phyloP scores from a whole-genome alignment of 371 early-diverging fungal genomes.

The Mucor irregularis region DNA sequence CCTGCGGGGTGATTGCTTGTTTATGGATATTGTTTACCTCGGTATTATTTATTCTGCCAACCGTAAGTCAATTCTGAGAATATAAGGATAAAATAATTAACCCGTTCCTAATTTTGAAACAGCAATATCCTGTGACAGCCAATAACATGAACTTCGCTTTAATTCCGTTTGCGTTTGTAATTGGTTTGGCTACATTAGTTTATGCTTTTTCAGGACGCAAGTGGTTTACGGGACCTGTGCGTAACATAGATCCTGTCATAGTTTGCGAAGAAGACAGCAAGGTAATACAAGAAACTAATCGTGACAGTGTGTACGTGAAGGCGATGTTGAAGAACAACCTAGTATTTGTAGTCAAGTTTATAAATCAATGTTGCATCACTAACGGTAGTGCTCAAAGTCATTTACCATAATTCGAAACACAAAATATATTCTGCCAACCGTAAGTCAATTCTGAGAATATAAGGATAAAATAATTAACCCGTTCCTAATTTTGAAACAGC shows the following conservation, averaged over 20 bases:
- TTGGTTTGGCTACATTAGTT: conserved; percentile 46
- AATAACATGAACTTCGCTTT: conserved; percentile 63
- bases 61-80: too few species aligned
- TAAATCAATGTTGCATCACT: too few species aligned
- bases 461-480: not conserved
- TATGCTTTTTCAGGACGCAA: conserved; percentile 53
- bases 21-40: conserved; percentile 63
- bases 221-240: conserved; percentile 63
- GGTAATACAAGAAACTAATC: conserved; percentile 12
- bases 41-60: conserved; percentile 62
- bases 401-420: too few species aligned
- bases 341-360: not conserved
- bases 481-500: not conserved
- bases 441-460: too few species aligned
- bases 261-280: conserved; percentile 5
- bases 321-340: conserved; percentile 1
- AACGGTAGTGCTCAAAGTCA: too few species aligned
- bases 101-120: not conserved
- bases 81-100: not conserved
- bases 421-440: too few species aligned
- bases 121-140: conserved; percentile 55
- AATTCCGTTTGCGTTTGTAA: conserved; percentile 35
- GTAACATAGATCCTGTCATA: conserved; percentile 16
- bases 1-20: conserved; percentile 37
- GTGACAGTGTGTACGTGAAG: conserved; percentile 1